Evolutionary conservation across 345 rosid genomes (phyloP), one percentile per base, ranked within the genome.

Genomic region (Brassica carinata): DNA sequence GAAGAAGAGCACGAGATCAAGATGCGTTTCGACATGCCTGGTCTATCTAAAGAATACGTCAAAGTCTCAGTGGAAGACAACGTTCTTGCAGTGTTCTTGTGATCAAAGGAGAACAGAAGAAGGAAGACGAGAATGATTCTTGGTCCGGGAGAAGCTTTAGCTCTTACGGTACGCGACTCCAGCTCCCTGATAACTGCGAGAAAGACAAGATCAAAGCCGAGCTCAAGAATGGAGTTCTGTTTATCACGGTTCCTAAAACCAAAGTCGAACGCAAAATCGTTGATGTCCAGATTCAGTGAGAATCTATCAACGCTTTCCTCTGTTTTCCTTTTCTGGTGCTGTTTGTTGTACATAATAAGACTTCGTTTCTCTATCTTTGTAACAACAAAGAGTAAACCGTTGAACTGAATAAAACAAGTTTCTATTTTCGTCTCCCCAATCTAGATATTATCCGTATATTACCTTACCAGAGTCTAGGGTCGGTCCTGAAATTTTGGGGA

Each of bases 21-120:
- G 83, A 86, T 91, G 95, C 87, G 97, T 72, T 91, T 91, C 11
- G 97, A 92, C 88, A 81, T 94, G 97, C 97, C 97, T 0, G 97
- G 97, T 9, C 86, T 94, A 3, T 80, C 87, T 2, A 92, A 86
- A 88, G 96, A 91, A 38, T 94, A 94, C 0, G 94, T 94, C 3
- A 88, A 83, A 83, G 88, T 94, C 4, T 88, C 88, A 0, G 81
- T 92, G 0, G 97, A 91, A 69, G 93, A 92, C 2, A 89, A 91
- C 11, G 79, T 88, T 0, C 87, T 94, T 40, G 83, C 2, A 89
- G 90, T 8, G 79, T 88, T 0, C 87, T 94, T 40, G 83, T 88
- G 0, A 88, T 94, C 23, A 89, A 64, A 64, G 98, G 93, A 79
- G 89, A 90, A 62, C 88, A 85, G 31, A 90, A 84, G 80, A 84